phyloP scores from a whole-genome alignment of 495 filamentous ascomycete species.

The Apiosordaria backusii region DNA sequence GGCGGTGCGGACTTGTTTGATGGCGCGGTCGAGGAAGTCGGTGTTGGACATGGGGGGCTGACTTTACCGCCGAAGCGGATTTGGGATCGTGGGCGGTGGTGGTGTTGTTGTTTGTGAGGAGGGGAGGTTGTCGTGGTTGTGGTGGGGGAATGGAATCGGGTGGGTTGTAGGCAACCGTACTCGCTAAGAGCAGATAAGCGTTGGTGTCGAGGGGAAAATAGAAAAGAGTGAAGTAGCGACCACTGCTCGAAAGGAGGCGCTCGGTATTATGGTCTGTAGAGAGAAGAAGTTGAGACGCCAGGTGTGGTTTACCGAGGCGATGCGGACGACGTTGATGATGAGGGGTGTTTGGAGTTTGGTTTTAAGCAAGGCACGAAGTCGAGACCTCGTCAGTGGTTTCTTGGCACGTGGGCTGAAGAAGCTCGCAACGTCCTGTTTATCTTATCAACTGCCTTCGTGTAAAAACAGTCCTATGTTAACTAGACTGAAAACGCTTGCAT shows the following conservation, averaged over 20 bases:
- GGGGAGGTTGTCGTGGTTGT: not conserved
- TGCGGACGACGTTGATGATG: not conserved
- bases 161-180: not conserved
- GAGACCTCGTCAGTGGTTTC: not conserved
- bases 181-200: not conserved
- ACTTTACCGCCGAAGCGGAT: not conserved
- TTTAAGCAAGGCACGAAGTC: not conserved
- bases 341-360: not conserved
- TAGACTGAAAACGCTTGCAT: no score
- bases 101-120: slow-evolving; percentile 4
- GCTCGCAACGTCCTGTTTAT: not conserved
- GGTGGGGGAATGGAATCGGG: not conserved
- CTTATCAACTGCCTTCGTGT: not conserved
- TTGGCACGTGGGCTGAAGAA: not conserved
- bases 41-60: slow-evolving; percentile 77
- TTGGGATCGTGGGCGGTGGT: slow-evolving; percentile 1
- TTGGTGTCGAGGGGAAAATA: not conserved
- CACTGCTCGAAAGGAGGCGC: not conserved
- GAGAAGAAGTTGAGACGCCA: not conserved
- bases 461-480: no score
- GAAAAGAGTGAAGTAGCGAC: not conserved
- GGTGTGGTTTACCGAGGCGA: not conserved
- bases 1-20: slow-evolving; percentile 92
- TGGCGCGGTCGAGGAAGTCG: slow-evolving; percentile 92
- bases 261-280: not conserved